These are phyloP conservation scores for Theileria orientalis DNA, from an alignment of 169 alveolate genomes.

Conservation along the genomic window DNA sequence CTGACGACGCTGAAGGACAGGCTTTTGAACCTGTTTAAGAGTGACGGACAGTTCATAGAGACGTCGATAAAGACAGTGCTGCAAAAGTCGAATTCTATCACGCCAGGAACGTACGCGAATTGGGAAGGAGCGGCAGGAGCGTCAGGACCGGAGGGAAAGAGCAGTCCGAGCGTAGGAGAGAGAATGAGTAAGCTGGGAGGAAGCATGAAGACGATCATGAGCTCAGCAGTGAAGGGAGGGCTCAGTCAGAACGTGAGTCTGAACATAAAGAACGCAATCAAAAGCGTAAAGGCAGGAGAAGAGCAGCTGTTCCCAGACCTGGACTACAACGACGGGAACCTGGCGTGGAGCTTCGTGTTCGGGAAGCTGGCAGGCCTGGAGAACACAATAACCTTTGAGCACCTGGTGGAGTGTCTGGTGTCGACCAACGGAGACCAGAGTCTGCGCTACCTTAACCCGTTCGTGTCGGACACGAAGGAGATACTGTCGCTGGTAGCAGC, in stretches of 20 bases:
- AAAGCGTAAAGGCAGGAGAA: neutral
- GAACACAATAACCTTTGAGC: conserved; percentile 41
- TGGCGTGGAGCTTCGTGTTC: conserved; percentile 59
- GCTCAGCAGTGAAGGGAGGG: conserved; percentile 1
- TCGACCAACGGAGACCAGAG: conserved; percentile 51
- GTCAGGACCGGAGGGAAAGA: neutral
- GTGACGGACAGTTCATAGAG: conserved; percentile 59
- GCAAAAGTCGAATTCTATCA: conserved; percentile 46
- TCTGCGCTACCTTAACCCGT: conserved; percentile 45
- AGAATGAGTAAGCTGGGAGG: conserved; percentile 8
- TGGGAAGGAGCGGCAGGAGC: neutral
- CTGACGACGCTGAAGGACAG: conserved; percentile 42
- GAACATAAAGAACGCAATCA: conserved; percentile 1
- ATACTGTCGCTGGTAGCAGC: conserved; percentile 54
- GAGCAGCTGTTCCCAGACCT: neutral
- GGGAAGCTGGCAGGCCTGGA: conserved; percentile 62
- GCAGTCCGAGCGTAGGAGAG: neutral
- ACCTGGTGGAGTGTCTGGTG: conserved; percentile 62
- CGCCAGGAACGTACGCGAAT: neutral
- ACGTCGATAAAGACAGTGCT: conserved; percentile 49
- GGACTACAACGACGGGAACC: conserved; percentile 24
- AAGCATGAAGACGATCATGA: neutral
- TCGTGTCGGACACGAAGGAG: conserved; percentile 43
- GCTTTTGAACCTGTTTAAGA: conserved; percentile 35
- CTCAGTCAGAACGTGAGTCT: conserved; percentile 2